Evolutionary conservation across 2,329 filamentous ascomycete species (phyloP), one percentile per base, ranked within the genome.

Genomic region (Plenodomus lindquistii): DNA sequence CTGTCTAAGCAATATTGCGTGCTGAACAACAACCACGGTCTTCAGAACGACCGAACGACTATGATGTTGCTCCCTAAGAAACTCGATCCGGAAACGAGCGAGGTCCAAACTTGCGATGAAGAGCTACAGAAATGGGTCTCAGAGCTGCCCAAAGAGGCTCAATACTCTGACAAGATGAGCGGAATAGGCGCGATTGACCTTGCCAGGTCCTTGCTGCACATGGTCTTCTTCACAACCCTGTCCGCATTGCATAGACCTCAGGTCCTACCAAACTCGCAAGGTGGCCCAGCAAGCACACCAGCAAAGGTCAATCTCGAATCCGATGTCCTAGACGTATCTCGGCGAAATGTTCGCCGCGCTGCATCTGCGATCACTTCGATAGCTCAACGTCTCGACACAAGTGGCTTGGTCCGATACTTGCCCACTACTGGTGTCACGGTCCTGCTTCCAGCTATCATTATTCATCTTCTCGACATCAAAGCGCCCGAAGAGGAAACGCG

Each of bases 61-160:
- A 93, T 95, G 84, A 94, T 96, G 87, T 78, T 97, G 20, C 86
- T 95, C 37, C 91, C 92, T 4, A 96, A 95, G 73, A 95, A 93
- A 73, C 82, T 88, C 29, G 82, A 91, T 45, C 85, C 89, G n/a
- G 91, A 92, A 62, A 84, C 87, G 2, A 87, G 88, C 57, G 86
- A 89, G 54, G 89, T 97, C 43, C 85, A 86, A 57, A 77, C 79
- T 37, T 95, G 93, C 66, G 91, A 97, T 63, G 78, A 84, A 39
- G 87, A 92, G 70, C 81, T 97, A 42, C 84, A 85, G 62, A 80
- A 83, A 37, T 97, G 93, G 93, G 80, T 86, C 50, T 79, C 85
- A 40, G 81, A 85, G 31, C 81, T 96, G 27, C 88, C 90, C 0
- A 73, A 81, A 17, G 84, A 85, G 58, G 91, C 89, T 55, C 82